Percentiles rank a stretch among this genome's conserved stretches.
Conservation (phyloP, 306 rosid species). For the Pyrus pyrifolia region DNA sequence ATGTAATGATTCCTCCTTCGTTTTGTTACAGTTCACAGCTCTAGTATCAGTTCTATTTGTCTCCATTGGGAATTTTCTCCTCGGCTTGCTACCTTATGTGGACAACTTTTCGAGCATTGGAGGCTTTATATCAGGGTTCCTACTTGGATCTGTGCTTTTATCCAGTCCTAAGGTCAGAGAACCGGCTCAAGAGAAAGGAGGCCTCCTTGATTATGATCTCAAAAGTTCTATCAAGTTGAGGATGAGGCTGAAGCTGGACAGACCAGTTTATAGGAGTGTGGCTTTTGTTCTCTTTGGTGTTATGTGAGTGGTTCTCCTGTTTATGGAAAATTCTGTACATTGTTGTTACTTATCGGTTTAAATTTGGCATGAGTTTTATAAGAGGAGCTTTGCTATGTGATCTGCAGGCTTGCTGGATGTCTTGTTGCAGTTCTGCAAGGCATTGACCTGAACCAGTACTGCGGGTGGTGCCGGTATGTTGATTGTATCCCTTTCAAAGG, state of each 20-base stretch:
- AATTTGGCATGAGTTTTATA: slow-evolving; percentile 14
- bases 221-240: slow-evolving; percentile 40
- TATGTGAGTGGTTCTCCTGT: slow-evolving; percentile 41
- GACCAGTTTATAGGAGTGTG: slow-evolving; percentile 52
- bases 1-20: slow-evolving; percentile 11
- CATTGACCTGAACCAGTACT: slow-evolving; percentile 64
- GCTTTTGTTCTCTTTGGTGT: slow-evolving; percentile 57
- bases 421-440: slow-evolving; percentile 56
- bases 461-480: slow-evolving; percentile 71
- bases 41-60: slow-evolving; percentile 44
- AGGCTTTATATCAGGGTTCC: slow-evolving; percentile 79
- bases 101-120: slow-evolving; percentile 76
- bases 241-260: slow-evolving; percentile 57
- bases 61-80: slow-evolving; percentile 50
- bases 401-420: slow-evolving; percentile 73
- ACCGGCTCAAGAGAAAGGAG: slow-evolving; percentile 49
- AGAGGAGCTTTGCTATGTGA: slow-evolving; percentile 23
- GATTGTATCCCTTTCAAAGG: slow-evolving; percentile 64
- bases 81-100: slow-evolving; percentile 74
- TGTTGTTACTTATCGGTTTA: not conserved
- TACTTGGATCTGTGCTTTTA: slow-evolving; percentile 65
- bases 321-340: slow-evolving; percentile 1
- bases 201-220: slow-evolving; percentile 32
- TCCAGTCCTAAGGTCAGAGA: slow-evolving; percentile 38
- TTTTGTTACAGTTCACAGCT: slow-evolving; percentile 52